Base-by-base conservation (phyloP, 2,329 filamentous ascomycete species). In the Cladosporium sp. region DNA sequence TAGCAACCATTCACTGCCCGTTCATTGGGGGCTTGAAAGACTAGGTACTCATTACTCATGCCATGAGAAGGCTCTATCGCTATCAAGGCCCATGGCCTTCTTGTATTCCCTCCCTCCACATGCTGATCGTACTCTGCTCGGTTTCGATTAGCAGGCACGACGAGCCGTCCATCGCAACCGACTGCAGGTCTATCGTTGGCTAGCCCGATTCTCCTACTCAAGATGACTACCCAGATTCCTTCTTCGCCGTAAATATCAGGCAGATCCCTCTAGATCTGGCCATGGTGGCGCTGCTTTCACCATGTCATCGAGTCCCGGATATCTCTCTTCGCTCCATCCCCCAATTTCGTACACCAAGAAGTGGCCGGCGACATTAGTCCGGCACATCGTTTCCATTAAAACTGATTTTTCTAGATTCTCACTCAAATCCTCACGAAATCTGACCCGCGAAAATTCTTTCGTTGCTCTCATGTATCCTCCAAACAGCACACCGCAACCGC, bases 401-500 rank as follows among this genome's bases (percentile, higher is more conserved):
- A n/a, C 21, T 11, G 8, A 11, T 47, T 47, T 21, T 18, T 47
- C 18, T 21, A 41, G 12, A 44, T 47, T 15, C 2, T 7, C 41
- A 47, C n/a, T 24, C 2, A 47, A 4, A 21, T 21, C 10, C 18
- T n/a, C 41, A 21, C n/a, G 21, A 12, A 21, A 47, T 21, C 6
- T n/a, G 1, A 10, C 15, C 15, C 18, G 4, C 49, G 21, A 55
- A 2, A 8, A n/a, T 21, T 7, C 32, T 24, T 24, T 24, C 24
- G 24, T 24, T 24, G 24, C 14, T 59, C 38, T 55, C 49, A 59
- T 36, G 38, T 32, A 36, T 51, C 70, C 41, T 74, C 71, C 65
- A 72, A 68, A 59, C 72, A 74, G 47, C 69, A 71, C 11, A 74
- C 82, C 1, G 90, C 89, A 15, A 93, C 90, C 1, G 90, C 91